phyloP scores from a whole-genome alignment of 768 basidiomycete species.

The Cubamyces lactineus region DNA sequence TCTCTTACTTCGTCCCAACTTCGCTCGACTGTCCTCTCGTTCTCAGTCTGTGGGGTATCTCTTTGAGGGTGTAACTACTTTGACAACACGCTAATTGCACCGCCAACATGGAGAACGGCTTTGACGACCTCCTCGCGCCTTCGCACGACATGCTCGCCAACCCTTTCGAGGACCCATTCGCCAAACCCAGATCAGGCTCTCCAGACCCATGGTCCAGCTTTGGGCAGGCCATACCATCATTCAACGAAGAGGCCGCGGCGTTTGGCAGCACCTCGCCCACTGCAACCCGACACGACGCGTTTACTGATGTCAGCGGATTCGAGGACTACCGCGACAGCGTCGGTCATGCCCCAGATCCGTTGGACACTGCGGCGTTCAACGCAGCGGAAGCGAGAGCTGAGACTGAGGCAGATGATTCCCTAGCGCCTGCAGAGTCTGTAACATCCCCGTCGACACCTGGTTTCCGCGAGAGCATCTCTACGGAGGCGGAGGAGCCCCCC shows the following conservation, averaged over 20 bases:
- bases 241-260: constrained; percentile 24
- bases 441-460: constrained; percentile 21
- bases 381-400: constrained; percentile 34
- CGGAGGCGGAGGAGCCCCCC: constrained; percentile 22
- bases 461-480: constrained; percentile 32
- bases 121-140: constrained; percentile 69
- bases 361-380: constrained; percentile 44
- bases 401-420: constrained; percentile 5
- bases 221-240: constrained; percentile 38
- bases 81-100: neutral
- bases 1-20: too few species aligned
- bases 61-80: neutral
- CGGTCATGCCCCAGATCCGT: constrained; percentile 40
- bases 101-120: constrained; percentile 59
- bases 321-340: constrained; percentile 12
- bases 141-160: constrained; percentile 70
- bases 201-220: constrained; percentile 80
- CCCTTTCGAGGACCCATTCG: constrained; percentile 75
- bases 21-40: too few species aligned
- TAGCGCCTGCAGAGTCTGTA: constrained; percentile 9
- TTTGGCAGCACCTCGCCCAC: constrained; percentile 30
- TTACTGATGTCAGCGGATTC: constrained; percentile 22
- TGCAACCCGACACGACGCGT: constrained; percentile 23
- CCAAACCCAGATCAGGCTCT: constrained; percentile 61
- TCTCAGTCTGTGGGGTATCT: neutral